Evolutionary conservation across 176 grass and related monocot species (phyloP).

Genomic region (Aechmea fasciata): DNA sequence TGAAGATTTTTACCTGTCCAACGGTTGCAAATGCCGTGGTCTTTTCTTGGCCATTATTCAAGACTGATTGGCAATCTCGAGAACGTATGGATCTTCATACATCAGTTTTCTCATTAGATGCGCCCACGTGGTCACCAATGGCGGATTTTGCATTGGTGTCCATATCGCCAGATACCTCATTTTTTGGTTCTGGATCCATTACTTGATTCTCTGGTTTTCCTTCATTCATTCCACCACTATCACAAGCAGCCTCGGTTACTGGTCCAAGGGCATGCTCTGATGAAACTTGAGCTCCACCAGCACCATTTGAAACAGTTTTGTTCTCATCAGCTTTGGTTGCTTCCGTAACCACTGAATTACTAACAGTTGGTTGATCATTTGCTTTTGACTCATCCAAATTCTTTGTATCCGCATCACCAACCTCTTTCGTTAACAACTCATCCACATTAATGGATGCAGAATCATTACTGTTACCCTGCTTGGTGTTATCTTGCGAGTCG

Average conservation of each 20-base stretch:
- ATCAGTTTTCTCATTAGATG: too few relatives aligned
- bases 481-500: neutral
- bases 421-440: neutral
- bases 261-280: neutral
- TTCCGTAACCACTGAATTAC: neutral
- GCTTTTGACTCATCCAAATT: neutral
- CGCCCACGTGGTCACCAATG: too few relatives aligned
- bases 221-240: slow-evolving; percentile 18
- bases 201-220: slow-evolving; percentile 11
- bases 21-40: too few relatives aligned
- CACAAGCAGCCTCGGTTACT: neutral
- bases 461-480: too few relatives aligned
- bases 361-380: slow-evolving; percentile 11
- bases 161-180: too few relatives aligned
- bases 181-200: neutral
- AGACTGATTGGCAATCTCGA: too few relatives aligned
- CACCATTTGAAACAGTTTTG: neutral
- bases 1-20: too few relatives aligned
- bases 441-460: slow-evolving; percentile 25
- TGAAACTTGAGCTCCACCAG: neutral
- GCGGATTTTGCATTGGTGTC: too few relatives aligned
- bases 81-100: too few relatives aligned
- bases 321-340: too few relatives aligned
- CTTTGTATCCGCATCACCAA: too few relatives aligned
- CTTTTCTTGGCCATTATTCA: too few relatives aligned